These are phyloP conservation scores for Globisporangium splendens DNA, from an alignment of 352 stramenopile species.

Conservation along the genomic window DNA sequence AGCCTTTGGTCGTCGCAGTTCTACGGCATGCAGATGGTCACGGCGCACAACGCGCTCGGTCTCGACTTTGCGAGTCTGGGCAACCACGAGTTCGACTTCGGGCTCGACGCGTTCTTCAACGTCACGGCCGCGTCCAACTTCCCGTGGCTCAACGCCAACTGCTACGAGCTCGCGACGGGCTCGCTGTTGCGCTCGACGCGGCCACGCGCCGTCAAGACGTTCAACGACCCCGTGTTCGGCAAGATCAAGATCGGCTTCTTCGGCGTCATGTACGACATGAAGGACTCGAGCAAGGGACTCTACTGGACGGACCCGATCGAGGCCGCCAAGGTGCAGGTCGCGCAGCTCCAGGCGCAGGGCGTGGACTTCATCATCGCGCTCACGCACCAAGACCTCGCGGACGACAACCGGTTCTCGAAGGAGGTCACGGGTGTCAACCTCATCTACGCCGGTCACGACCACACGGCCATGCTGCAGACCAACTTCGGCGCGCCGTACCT, in stretches of 20 bases:
- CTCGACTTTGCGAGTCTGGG: conserved; percentile 19
- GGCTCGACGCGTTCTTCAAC: conserved; percentile 23
- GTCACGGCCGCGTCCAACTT: conserved; percentile 20
- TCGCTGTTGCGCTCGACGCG: conserved; percentile 20
- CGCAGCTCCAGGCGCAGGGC: conserved; percentile 13
- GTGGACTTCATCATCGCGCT: conserved; percentile 29
- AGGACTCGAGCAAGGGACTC: conserved; percentile 14
- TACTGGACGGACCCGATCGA: conserved; percentile 26
- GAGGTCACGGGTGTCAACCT: conserved; percentile 7
- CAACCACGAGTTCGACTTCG: no score
- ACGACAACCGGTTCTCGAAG: conserved; percentile 23
- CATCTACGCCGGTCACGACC: conserved; percentile 30
- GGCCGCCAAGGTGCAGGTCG: conserved; percentile 19
- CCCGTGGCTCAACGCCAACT: conserved; percentile 30
- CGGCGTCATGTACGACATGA: conserved; percentile 34
- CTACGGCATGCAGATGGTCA: conserved; percentile 29
- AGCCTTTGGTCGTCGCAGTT: conserved; percentile 28
- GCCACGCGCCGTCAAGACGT: conserved; percentile 15
- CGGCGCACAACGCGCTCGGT: conserved; percentile 24
- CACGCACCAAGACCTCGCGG: conserved; percentile 22
- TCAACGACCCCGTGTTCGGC: conserved; percentile 14
- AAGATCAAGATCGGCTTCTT: conserved; percentile 25
- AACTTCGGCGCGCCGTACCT: conserved; percentile 24
- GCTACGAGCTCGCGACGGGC: conserved; percentile 19
- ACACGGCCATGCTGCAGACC: conserved; percentile 23